Evolutionary conservation across 2,329 filamentous ascomycete species (phyloP).

Genomic region (Diplocarpon rosae): DNA sequence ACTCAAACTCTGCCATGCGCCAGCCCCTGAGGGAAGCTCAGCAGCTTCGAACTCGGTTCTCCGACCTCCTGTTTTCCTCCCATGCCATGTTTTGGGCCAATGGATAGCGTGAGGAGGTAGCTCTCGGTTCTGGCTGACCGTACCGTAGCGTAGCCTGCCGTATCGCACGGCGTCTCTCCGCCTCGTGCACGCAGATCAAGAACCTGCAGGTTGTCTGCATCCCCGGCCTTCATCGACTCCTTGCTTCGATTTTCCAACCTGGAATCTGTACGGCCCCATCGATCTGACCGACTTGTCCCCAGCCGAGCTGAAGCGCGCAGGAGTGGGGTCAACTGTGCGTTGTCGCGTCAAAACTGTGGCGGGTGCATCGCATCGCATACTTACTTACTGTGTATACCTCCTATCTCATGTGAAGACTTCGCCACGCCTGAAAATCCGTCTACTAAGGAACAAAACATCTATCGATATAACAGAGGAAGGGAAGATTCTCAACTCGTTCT

Average conservation of each 20-base stretch:
- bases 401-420: neutral
- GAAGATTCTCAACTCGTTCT: too few species aligned
- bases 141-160: neutral
- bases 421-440: constrained; percentile 1
- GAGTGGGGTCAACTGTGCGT: constrained; percentile 17
- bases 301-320: constrained; percentile 23
- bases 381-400: neutral
- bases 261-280: neutral
- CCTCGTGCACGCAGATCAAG: neutral
- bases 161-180: neutral
- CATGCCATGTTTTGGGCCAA: neutral
- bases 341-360: constrained; percentile 20
- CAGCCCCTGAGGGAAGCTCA: constrained; percentile 2
- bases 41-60: constrained; percentile 3
- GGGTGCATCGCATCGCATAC: constrained; percentile 7
- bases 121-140: constrained; percentile 1
- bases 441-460: too few species aligned
- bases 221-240: constrained; percentile 4
- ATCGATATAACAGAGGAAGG: too few species aligned
- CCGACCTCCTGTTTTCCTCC: constrained; percentile 10
- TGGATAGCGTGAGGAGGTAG: neutral
- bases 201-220: constrained; percentile 3
- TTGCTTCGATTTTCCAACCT: neutral
- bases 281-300: constrained; percentile 8
- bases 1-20: constrained; percentile 3